Conservation (phyloP, 192 early-diverging fungal genomes). For the Haplosporangium gracile region DNA sequence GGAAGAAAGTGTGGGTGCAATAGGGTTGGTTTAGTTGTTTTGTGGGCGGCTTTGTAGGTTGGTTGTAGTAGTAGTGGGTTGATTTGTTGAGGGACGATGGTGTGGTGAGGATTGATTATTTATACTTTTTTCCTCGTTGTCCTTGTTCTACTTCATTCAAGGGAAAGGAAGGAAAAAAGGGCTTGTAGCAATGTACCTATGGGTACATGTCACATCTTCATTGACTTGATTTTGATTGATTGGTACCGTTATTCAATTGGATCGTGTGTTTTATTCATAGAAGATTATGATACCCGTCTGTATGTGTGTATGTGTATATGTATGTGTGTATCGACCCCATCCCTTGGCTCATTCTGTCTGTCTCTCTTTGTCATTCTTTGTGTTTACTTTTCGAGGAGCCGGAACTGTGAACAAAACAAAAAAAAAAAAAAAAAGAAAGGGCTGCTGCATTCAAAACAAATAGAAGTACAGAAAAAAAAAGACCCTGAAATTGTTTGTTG, state of each 20-base stretch:
- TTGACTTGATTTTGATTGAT: not conserved
- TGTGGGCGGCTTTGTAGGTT: not conserved
- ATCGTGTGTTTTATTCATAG: not conserved
- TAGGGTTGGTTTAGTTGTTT: not conserved
- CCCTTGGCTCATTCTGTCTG: not conserved
- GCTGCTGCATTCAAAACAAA: not conserved
- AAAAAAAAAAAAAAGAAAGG: not conserved
- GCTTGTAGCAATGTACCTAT: no score
- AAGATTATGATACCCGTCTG: not conserved
- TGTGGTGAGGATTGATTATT: slow-evolving; percentile 33
- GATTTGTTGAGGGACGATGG: slow-evolving; percentile 10
- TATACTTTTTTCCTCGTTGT: slow-evolving; percentile 11
- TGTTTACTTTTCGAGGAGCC: not conserved
- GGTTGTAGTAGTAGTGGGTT: not conserved
- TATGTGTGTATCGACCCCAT: not conserved
- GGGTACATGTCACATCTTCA: no score
- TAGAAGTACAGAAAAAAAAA: not conserved
- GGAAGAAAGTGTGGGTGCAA: not conserved
- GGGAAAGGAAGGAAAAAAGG: no score
- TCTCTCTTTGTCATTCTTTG: not conserved
- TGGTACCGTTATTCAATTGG: not conserved
- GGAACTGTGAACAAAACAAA: no score
- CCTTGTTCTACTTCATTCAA: no score
- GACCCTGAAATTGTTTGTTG: slow-evolving; percentile 4
- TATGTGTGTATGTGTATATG: not conserved